These are phyloP conservation scores for Peronospora destructor DNA, from an alignment of 352 stramenopile species.

Conservation along the genomic window DNA sequence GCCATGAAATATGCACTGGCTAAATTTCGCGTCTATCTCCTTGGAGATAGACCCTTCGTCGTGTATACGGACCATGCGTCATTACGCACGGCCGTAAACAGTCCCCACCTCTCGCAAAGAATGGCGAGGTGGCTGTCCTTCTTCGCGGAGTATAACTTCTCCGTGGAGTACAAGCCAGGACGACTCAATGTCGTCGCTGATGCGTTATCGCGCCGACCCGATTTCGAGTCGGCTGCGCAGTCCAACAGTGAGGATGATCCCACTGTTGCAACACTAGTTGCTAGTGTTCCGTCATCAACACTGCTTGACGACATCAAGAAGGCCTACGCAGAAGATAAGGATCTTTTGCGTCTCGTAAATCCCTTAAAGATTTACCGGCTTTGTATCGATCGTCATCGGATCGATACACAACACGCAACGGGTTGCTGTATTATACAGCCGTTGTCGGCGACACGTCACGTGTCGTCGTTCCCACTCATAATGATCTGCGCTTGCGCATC, in stretches of 20 bases:
- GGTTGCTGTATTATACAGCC: neutral
- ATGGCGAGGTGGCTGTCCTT: conserved; percentile 23
- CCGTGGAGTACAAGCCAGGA: neutral
- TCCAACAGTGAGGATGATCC: neutral
- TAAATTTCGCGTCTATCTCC: neutral
- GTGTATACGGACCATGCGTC: conserved; percentile 1
- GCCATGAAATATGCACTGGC: conserved; percentile 1
- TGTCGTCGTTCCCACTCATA: neutral
- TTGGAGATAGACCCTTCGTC: neutral
- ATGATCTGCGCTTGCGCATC: neutral
- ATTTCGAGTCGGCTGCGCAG: neutral
- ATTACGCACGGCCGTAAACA: neutral
- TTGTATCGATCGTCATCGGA: too few relatives aligned
- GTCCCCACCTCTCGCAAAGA: conserved; percentile 3
- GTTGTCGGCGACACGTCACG: neutral
- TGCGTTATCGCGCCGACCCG: neutral
- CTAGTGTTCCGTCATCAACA: neutral
- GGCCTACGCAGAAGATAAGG: neutral
- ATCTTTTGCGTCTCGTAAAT: too few relatives aligned
- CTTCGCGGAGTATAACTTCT: conserved; percentile 21
- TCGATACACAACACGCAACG: neutral
- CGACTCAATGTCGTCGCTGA: conserved; percentile 1
- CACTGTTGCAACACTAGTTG: neutral
- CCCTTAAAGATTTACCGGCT: too few relatives aligned
- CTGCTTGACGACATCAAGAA: neutral